A percentile compares a stretch with the other conserved stretches of the same genome.
phyloP scores from a whole-genome alignment of 2,329 filamentous ascomycete genomes.

The Ophioceras dolichostomum region DNA sequence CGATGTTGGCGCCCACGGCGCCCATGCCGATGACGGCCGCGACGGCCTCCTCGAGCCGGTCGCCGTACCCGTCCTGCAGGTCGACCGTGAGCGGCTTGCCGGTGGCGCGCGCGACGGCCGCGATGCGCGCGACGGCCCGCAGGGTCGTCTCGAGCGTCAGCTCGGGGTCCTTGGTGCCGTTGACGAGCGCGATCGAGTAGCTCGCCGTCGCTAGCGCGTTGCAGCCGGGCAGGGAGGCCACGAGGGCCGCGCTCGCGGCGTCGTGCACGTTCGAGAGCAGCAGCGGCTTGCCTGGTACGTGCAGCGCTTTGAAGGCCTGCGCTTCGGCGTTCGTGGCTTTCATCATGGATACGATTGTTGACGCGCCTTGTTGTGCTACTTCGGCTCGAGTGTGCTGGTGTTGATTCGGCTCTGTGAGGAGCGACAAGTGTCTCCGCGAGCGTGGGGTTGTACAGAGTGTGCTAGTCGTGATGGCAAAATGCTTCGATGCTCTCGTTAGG shows the following conservation, averaged over 20 bases:
- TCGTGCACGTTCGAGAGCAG: conserved; percentile 37
- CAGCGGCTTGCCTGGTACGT: conserved; percentile 18
- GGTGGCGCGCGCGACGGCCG: neutral
- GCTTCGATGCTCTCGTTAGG: too few species aligned
- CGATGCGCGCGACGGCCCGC: neutral
- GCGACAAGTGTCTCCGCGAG: neutral
- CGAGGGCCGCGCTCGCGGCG: conserved; percentile 23
- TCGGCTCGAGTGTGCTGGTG: too few species aligned
- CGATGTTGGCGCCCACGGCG: conserved; percentile 38
- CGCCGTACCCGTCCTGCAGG: conserved; percentile 37
- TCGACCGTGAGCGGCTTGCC: conserved; percentile 33
- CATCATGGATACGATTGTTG: neutral
- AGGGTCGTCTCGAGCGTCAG: neutral
- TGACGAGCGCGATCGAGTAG: conserved; percentile 24
- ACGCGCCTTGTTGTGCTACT: too few species aligned
- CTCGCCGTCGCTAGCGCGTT: conserved; percentile 26
- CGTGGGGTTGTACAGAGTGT: too few species aligned
- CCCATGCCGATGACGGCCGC: conserved; percentile 26
- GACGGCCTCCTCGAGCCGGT: conserved; percentile 24
- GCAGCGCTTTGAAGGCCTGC: conserved; percentile 2
- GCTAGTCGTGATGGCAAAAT: too few species aligned
- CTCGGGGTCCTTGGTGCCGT: conserved; percentile 8
- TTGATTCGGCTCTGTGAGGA: neutral
- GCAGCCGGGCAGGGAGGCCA: conserved; percentile 20
- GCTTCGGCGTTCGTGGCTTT: conserved; percentile 1